These are phyloP conservation scores for Talaromyces borbonicus DNA, from an alignment of 495 filamentous ascomycete genomes.

Conservation along the genomic window DNA sequence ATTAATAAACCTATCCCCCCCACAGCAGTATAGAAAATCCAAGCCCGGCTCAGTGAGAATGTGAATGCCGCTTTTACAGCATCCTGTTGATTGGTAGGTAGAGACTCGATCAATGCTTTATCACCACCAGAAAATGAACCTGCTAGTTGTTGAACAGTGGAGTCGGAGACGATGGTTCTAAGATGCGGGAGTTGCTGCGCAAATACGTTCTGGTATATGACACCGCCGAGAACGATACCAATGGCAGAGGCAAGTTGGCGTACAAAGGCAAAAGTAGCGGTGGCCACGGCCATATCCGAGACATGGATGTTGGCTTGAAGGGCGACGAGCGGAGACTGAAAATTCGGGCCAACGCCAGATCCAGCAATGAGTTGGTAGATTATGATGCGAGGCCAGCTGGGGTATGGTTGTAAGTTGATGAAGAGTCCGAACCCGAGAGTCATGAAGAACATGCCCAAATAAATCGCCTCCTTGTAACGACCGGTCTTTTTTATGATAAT, in stretches of 20 bases:
- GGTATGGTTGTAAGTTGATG: slow-evolving; percentile 38
- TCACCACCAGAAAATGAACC: slow-evolving; percentile 47
- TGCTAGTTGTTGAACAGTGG: slow-evolving; percentile 22
- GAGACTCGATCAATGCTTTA: slow-evolving; percentile 41
- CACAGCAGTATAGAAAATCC: slow-evolving; percentile 52
- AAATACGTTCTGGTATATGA: slow-evolving; percentile 49
- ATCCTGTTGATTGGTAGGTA: slow-evolving; percentile 35
- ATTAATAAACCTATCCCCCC: slow-evolving; percentile 43
- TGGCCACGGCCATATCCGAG: slow-evolving; percentile 42
- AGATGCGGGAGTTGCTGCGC: slow-evolving; percentile 30
- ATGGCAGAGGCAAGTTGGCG: slow-evolving; percentile 42
- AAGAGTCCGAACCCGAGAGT: slow-evolving; percentile 45
- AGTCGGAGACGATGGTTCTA: slow-evolving; percentile 22
- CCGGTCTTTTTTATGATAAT: slow-evolving; percentile 64
- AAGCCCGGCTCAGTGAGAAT: slow-evolving; percentile 53
- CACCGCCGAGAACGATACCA: slow-evolving; percentile 45
- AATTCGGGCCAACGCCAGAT: slow-evolving; percentile 45
- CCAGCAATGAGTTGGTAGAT: slow-evolving; percentile 45
- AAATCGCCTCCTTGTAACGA: slow-evolving; percentile 39
- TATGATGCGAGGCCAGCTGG: slow-evolving; percentile 42
- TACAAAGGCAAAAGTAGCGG: slow-evolving; percentile 42
- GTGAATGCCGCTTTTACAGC: slow-evolving; percentile 47
- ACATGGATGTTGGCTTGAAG: slow-evolving; percentile 43
- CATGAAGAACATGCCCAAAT: slow-evolving; percentile 38
- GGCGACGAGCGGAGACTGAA: slow-evolving; percentile 49